These are phyloP conservation scores for Afroboletus lepidellus DNA, from an alignment of 1,284 basidiomycete genomes.

Conservation along the genomic window DNA sequence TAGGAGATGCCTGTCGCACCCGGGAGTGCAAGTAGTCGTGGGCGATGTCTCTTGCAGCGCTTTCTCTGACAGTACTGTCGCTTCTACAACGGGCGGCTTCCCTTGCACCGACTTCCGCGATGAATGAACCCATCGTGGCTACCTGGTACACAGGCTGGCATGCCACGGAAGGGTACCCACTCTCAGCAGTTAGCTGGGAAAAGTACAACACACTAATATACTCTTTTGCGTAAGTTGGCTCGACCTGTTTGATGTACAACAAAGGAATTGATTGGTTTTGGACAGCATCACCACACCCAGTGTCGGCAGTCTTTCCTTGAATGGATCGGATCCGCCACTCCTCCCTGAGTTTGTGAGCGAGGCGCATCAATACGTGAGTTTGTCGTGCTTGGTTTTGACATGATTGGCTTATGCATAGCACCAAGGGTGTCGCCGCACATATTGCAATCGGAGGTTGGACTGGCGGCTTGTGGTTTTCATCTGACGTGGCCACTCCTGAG, in stretches of 20 bases:
- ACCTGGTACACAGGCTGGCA: constrained; percentile 7
- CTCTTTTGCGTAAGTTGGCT: constrained; percentile 35
- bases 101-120: neutral
- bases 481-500: constrained; percentile 53
- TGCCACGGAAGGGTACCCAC: constrained; percentile 36
- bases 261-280: neutral
- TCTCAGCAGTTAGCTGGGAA: constrained; percentile 21
- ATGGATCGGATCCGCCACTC: constrained; percentile 38
- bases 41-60: constrained; percentile 10
- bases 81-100: constrained; percentile 8
- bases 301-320: constrained; percentile 40
- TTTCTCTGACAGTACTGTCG: constrained; percentile 10
- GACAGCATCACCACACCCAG: constrained; percentile 44
- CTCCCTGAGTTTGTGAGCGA: constrained; percentile 51
- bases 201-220: constrained; percentile 33
- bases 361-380: constrained; percentile 47
- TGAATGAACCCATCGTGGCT: constrained; percentile 7
- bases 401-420: neutral
- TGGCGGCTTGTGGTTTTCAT: constrained; percentile 70
- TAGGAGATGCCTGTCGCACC: neutral
- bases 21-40: constrained; percentile 39
- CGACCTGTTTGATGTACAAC: neutral
- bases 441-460: constrained; percentile 84
- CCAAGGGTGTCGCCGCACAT: constrained; percentile 63
- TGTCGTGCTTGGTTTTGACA: neutral